A percentile compares a stretch with the other conserved stretches of the same genome.
phyloP scores from a whole-genome alignment of 805 yeast genomes.

The Yarrowia porcina region DNA sequence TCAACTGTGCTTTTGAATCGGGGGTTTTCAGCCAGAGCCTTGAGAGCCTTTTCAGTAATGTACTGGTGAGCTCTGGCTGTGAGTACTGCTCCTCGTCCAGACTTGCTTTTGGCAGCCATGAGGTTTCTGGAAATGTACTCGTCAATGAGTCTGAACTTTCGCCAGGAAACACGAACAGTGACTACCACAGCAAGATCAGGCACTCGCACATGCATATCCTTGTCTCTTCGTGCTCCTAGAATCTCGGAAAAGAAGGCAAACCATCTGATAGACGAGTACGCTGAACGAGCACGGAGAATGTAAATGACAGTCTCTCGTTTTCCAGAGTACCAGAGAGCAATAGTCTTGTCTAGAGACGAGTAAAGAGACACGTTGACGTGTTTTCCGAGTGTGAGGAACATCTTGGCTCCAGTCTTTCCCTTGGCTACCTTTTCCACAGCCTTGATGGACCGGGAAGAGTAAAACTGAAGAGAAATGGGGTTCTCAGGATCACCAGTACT shows the following conservation, averaged over 20 bases:
- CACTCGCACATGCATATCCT: constrained; percentile 41
- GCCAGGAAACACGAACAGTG: constrained; percentile 47
- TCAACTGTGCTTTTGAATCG: constrained; percentile 26
- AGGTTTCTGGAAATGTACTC: constrained; percentile 4
- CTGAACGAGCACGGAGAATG: constrained; percentile 55
- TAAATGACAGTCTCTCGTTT: constrained; percentile 42
- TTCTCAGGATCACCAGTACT: constrained; percentile 50
- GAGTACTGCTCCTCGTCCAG: not conserved
- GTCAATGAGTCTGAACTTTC: constrained; percentile 25
- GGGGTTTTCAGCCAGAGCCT: constrained; percentile 36
- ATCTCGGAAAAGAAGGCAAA: constrained; percentile 52
- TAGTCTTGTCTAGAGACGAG: constrained; percentile 66
- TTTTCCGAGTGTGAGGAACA: constrained; percentile 32
- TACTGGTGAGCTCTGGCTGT: constrained; percentile 34
- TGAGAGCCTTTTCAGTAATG: constrained; percentile 42
- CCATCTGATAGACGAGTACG: constrained; percentile 60
- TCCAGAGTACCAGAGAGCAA: constrained; percentile 46
- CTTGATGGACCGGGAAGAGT: constrained; percentile 45
- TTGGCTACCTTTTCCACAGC: constrained; percentile 28
- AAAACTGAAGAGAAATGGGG: constrained; percentile 65
- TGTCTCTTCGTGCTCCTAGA: constrained; percentile 41
- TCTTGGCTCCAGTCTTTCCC: constrained; percentile 31
- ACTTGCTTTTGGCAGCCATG: not conserved
- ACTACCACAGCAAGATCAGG: constrained; percentile 49
- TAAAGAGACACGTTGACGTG: constrained; percentile 50